phyloP scores from a whole-genome alignment of 1,139 yeast species.

The Yamadazyma sp. region DNA sequence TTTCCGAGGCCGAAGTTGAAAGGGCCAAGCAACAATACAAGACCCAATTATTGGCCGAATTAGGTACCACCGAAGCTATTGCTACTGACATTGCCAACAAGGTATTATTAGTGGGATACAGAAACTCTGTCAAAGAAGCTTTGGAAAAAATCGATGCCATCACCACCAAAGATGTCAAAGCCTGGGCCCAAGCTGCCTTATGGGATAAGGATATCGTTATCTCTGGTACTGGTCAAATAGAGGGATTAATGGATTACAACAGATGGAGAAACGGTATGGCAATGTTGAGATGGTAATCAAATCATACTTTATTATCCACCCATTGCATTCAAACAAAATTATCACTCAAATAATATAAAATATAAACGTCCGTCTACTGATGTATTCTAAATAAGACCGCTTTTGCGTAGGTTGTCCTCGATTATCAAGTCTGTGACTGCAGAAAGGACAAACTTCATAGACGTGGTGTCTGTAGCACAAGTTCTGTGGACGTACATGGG shows the following conservation, averaged over 20 bases:
- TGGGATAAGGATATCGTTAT: conserved; percentile 86
- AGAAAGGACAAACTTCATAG: conserved; percentile 84
- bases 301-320: background rate
- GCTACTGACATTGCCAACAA: conserved; percentile 61
- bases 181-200: conserved; percentile 72
- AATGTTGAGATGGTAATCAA: conserved; percentile 66
- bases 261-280: conserved; percentile 88
- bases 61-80: conserved; percentile 48
- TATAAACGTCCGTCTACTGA: background rate
- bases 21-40: conserved; percentile 73
- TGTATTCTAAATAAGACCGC: conserved; percentile 66
- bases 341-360: conserved; percentile 4
- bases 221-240: conserved; percentile 83
- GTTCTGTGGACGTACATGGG: conserved; percentile 90
- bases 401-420: conserved; percentile 76
- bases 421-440: conserved; percentile 93
- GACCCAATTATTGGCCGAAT: conserved; percentile 52
- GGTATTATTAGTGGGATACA: conserved; percentile 60
- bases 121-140: conserved; percentile 59
- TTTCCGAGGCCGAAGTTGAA: conserved; percentile 74
- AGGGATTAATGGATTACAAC: conserved; percentile 77
- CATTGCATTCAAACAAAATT: conserved; percentile 8
- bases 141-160: conserved; percentile 64
- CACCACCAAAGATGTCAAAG: conserved; percentile 56
- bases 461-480: conserved; percentile 89